Evolutionary conservation across 1,139 yeast genomes (phyloP).

Genomic region (Suhomyces yuchorum): DNA sequence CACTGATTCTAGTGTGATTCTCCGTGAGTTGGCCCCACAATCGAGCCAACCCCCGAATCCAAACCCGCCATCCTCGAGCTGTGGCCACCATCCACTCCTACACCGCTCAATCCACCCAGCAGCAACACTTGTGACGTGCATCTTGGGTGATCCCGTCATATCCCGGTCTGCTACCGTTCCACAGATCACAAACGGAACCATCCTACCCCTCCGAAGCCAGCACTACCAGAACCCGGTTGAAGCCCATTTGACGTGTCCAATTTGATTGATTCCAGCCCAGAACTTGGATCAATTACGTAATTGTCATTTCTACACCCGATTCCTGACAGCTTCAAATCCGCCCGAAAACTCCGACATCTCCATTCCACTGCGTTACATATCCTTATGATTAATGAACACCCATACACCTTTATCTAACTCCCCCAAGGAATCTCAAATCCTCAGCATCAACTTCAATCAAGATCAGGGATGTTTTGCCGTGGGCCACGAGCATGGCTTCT

Average conservation of each 20-base stretch:
- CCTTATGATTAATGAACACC: slow-evolving; percentile 37
- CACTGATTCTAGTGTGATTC: neutral
- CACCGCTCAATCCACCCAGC: too few species aligned
- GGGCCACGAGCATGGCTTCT: slow-evolving; percentile 78
- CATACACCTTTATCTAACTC: slow-evolving; percentile 31
- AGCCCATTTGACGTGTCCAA: too few species aligned
- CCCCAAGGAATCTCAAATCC: slow-evolving; percentile 40
- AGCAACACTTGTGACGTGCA: too few species aligned
- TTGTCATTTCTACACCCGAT: neutral
- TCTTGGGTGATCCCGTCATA: too few species aligned
- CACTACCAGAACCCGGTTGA: too few species aligned
- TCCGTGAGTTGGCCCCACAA: neutral
- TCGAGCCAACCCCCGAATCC: neutral
- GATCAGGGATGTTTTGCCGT: slow-evolving; percentile 89
- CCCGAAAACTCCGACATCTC: neutral
- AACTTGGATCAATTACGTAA: neutral
- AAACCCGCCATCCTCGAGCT: neutral
- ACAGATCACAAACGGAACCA: too few species aligned
- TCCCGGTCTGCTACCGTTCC: too few species aligned
- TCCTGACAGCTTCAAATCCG: neutral
- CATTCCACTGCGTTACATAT: neutral
- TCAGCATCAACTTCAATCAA: slow-evolving; percentile 76
- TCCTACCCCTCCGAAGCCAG: too few species aligned
- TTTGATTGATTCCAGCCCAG: too few species aligned
- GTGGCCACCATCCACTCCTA: too few species aligned